phyloP scores from a whole-genome alignment of 495 filamentous ascomycete genomes.

The Geopyxis carbonaria region DNA sequence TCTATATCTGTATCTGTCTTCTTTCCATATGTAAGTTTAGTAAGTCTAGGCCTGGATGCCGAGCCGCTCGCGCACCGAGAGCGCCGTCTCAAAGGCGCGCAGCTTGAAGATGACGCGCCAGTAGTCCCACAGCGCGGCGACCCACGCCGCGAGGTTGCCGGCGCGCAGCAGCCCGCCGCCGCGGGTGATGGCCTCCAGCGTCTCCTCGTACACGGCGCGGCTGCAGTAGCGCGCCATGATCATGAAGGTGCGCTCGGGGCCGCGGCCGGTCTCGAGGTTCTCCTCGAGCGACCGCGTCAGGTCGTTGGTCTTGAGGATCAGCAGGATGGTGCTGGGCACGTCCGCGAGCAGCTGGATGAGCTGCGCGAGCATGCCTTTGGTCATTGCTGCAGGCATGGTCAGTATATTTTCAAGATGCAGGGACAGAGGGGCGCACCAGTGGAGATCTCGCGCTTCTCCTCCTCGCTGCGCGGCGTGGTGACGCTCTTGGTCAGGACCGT shows the following conservation, averaged over 20 bases:
- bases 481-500: slow-evolving; percentile 48
- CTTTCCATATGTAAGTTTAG: no score
- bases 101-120: slow-evolving; percentile 48
- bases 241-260: slow-evolving; percentile 73
- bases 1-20: neutral
- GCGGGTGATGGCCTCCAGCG: slow-evolving; percentile 42
- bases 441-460: slow-evolving; percentile 69
- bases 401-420: neutral
- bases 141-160: slow-evolving; percentile 37
- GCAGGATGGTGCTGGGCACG: slow-evolving; percentile 77
- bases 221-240: slow-evolving; percentile 90
- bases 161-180: slow-evolving; percentile 40
- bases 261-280: slow-evolving; percentile 74
- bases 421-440: slow-evolving; percentile 26
- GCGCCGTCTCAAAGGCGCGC: slow-evolving; percentile 39
- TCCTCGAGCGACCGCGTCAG: slow-evolving; percentile 89
- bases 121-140: slow-evolving; percentile 41
- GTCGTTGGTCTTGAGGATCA: slow-evolving; percentile 98
- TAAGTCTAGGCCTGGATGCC: no score
- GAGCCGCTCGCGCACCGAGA: slow-evolving; percentile 33
- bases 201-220: slow-evolving; percentile 72
- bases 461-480: slow-evolving; percentile 39
- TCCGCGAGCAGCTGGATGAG: slow-evolving; percentile 75
- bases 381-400: slow-evolving; percentile 34
- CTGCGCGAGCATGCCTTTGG: slow-evolving; percentile 72